Conservation (phyloP, 192 early-diverging fungal species). For the Coemansia sp. region DNA sequence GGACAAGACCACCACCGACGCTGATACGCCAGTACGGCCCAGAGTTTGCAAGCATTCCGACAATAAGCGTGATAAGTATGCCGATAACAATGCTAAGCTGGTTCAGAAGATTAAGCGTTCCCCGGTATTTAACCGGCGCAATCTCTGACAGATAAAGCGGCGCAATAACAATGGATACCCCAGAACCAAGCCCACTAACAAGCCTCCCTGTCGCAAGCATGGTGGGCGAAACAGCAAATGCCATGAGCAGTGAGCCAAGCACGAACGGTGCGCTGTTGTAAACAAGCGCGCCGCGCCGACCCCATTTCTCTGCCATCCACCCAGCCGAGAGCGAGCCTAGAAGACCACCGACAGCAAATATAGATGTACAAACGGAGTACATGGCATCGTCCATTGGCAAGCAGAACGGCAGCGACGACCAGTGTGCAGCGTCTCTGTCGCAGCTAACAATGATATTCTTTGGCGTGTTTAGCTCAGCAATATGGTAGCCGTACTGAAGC, state of each 20-base stretch:
- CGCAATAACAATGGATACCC: conserved; percentile 70
- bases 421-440: conserved; percentile 20
- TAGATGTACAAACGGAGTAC: conserved; percentile 52
- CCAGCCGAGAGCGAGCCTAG: conserved; percentile 72
- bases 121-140: conserved; percentile 66
- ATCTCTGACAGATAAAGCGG: conserved; percentile 84
- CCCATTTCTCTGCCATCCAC: conserved; percentile 63
- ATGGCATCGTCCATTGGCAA: conserved; percentile 68
- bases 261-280: conserved; percentile 63
- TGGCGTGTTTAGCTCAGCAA: conserved; percentile 56
- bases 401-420: conserved; percentile 57
- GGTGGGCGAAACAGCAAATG: conserved; percentile 54
- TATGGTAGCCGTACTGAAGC: conserved; percentile 54
- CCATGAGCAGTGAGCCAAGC: conserved; percentile 66
- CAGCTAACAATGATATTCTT: conserved; percentile 44
- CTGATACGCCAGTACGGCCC: conserved; percentile 71
- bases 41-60: conserved; percentile 64
- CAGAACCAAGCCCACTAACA: conserved; percentile 73
- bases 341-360: conserved; percentile 51
- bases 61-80: conserved; percentile 68
- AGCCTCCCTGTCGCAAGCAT: conserved; percentile 68
- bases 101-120: conserved; percentile 74
- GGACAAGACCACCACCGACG: conserved; percentile 61
- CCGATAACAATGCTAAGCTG: conserved; percentile 85
- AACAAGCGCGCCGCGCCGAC: conserved; percentile 67